Evolutionary conservation across 345 rosid genomes (phyloP), one percentile per base, ranked within the genome.

Genomic region (Ricinus communis): DNA sequence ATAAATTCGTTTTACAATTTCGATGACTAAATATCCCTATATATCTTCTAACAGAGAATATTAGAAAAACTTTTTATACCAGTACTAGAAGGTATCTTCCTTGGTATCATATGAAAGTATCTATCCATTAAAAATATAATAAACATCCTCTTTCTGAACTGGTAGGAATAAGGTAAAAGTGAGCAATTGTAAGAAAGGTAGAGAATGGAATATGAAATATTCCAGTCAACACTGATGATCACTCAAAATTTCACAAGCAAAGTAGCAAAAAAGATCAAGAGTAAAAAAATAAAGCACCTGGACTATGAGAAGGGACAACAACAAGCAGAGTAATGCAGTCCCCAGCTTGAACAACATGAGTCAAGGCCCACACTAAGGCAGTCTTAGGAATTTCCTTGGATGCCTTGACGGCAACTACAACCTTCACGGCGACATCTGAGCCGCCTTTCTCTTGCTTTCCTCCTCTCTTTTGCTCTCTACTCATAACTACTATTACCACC

Each of bases 281-380:
- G 27, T 6, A 14, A 5, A 45, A 63, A 41, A 50, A 52, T 71
- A 68, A 46, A 43, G 59, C 76, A 93, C 99, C 98, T 47, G 93
- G 71, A 70, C 82, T 73, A 33, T 86, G 91, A 31, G 88, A 86
- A 81, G 94, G 82, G 52, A 93, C 91, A 66, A 96, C 95, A 77
- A 96, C 98, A 55, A 93, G 85, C 31, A 96, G 81, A 8, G 98
- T 88, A 58, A 96, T 93, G 87, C 93, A 91, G 66, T 93, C 96
- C 36, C 98, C 96, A 66, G 99, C 96, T 57, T 93, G 94, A 72
- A 88, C 98, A 71, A 93, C 90, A 77, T 96, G 99, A 71, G 98
- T 93, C 90, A 96, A 83, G 70, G 99, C 97, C 99, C 99, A 96
- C 41, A 93, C 89, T 51, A 96, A 78, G 43, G 99, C 98, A 74